Evolutionary conservation across 805 yeast species (phyloP).

Genomic region (Pichia thaimueangensis): DNA sequence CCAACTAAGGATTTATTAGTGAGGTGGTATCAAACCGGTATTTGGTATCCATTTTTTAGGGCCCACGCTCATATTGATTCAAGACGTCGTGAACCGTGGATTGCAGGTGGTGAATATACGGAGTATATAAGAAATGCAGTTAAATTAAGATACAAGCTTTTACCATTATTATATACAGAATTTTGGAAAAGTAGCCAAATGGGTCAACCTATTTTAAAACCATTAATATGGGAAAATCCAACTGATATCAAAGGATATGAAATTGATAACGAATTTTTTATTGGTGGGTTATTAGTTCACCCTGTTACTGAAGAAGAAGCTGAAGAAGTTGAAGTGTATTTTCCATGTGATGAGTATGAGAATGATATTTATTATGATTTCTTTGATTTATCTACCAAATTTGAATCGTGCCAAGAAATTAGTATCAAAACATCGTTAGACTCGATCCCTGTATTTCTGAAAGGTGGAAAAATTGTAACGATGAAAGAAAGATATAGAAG

Average conservation of each 20-base stretch:
- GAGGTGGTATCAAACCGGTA: conserved; percentile 95
- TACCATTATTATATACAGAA: conserved; percentile 76
- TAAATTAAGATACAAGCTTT: conserved; percentile 61
- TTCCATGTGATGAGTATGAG: conserved; percentile 54
- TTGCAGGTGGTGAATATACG: conserved; percentile 70
- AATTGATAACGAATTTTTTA: conserved; percentile 77
- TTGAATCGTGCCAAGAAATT: conserved; percentile 27
- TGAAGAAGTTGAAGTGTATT: conserved; percentile 33
- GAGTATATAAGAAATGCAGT: conserved; percentile 64
- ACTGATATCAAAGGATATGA: conserved; percentile 40
- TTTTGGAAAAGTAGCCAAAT: conserved; percentile 55
- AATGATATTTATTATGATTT: conserved; percentile 52
- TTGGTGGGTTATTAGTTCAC: conserved; percentile 68
- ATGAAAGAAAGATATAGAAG: conserved; percentile 73
- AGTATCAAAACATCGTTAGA: conserved; percentile 46
- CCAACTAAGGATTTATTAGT: conserved; percentile 75
- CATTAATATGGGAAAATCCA: conserved; percentile 55
- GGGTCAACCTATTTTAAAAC: conserved; percentile 69
- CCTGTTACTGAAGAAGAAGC: conserved; percentile 65
- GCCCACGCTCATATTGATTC: conserved; percentile 97
- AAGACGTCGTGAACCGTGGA: conserved; percentile 87
- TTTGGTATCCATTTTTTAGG: conserved; percentile 94
- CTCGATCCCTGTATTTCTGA: conserved; percentile 63
- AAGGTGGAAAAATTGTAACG: conserved; percentile 73
- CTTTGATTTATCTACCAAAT: conserved; percentile 25